Evolutionary conservation across 495 filamentous ascomycete species (phyloP), one percentile per base, ranked within the genome.

Genomic region (Platismatia glauca): DNA sequence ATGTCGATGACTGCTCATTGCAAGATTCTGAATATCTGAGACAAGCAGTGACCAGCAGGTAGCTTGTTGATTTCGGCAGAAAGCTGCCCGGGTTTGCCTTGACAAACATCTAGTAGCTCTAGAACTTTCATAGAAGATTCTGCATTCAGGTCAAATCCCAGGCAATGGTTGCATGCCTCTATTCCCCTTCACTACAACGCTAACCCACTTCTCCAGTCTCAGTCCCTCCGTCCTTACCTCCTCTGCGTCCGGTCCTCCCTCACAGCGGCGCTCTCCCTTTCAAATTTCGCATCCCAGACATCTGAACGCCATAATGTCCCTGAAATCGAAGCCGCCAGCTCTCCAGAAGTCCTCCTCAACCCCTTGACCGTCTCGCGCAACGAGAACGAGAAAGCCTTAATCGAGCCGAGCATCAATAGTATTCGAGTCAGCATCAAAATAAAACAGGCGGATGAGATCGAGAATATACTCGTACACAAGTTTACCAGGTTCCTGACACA

Each of bases 401-500:
- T 97, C 67, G 93, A 98, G 75, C 93, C 94, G 3, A 91, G 87
- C 73, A 85, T 96, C 77, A 99, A 99, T 81, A 93, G 89, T 68
- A 88, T 97, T 55, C 84, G 95, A 61, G 85, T 99, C 65, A 93
- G 89, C 78, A 95, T 99, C 74, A 89, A 91, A 78, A 97, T 99
- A 74, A 97, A 97, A 76, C 94, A 97, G 76, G 95, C 94, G 58
- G 95, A 99, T 78, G 95, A 97, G 76, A 99, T 97, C 66, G 95
- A 99, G 73, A 82, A 93, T 73, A 96, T 97, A 58, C 77, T 97
- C 48, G 94, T 99, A 55, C 95, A 97, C 78, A 97, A 97, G 76
- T 97, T 97, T 70, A 96, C 90, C 27, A 83, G 95, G 55, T 99
- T 97, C 79, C 76, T 97, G 75, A 96, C 89, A 15, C 93, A 97